These are phyloP conservation scores for Pleurotus giganteus DNA, from an alignment of 768 basidiomycete genomes.

Conservation along the genomic window DNA sequence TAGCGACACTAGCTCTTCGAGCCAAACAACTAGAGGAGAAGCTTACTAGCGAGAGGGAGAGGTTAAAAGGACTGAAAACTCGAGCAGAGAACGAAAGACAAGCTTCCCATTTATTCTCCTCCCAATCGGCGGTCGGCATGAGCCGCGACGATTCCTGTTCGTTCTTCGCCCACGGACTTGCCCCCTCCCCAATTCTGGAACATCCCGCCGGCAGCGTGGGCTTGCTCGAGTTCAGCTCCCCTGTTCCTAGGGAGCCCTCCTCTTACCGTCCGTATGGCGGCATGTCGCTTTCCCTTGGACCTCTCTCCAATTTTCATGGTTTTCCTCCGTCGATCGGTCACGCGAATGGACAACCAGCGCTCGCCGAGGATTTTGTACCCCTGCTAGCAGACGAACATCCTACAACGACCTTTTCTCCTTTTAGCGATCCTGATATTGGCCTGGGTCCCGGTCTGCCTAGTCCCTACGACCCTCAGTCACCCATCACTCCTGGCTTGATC, in stretches of 20 bases:
- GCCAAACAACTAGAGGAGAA: constrained; percentile 74
- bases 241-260: neutral
- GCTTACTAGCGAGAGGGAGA: constrained; percentile 61
- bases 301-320: constrained; percentile 21
- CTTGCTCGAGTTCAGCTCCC: neutral
- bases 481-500: constrained; percentile 48
- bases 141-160: neutral
- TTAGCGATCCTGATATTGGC: constrained; percentile 39
- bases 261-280: constrained; percentile 7
- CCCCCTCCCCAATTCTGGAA: neutral
- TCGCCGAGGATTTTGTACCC: constrained; percentile 39
- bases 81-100: constrained; percentile 51
- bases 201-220: neutral
- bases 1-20: constrained; percentile 58
- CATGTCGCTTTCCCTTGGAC: constrained; percentile 29
- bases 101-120: constrained; percentile 32
- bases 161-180: neutral
- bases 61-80: constrained; percentile 56
- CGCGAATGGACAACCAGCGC: constrained; percentile 37
- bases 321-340: constrained; percentile 12
- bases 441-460: neutral
- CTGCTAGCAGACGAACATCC: constrained; percentile 20
- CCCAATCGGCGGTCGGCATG: constrained; percentile 19
- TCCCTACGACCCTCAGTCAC: constrained; percentile 12
- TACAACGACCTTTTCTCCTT: constrained; percentile 49